These are phyloP conservation scores for Malus hybrid DNA, from an alignment of 331 rosid species.

Conservation along the genomic window DNA sequence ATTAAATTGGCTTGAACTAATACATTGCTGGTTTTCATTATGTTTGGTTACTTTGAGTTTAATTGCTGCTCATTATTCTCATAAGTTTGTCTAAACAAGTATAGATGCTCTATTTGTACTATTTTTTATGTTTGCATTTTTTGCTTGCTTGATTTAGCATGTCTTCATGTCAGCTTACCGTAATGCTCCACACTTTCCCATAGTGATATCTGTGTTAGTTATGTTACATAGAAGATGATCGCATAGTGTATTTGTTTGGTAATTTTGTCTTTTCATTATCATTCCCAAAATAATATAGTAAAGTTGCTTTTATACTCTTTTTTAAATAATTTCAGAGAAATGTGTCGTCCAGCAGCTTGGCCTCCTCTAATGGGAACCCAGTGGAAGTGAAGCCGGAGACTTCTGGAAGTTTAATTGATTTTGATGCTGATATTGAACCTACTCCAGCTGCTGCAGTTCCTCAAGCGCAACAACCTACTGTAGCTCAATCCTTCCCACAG, in stretches of 20 bases:
- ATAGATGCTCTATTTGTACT: background rate
- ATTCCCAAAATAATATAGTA: background rate
- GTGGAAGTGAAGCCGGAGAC: conserved; percentile 69
- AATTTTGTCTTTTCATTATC: background rate
- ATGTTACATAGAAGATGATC: background rate
- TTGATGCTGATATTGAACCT: conserved; percentile 71
- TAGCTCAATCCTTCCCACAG: conserved; percentile 43
- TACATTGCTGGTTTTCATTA: background rate
- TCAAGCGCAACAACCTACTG: conserved; percentile 51
- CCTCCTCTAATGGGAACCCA: conserved; percentile 48
- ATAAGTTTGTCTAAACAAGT: background rate
- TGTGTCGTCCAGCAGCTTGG: conserved; percentile 73
- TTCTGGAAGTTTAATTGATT: conserved; percentile 78
- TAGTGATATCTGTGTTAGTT: background rate
- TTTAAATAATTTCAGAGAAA: conserved; percentile 55
- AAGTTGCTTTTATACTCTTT: conserved; percentile 1
- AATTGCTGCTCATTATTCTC: background rate
- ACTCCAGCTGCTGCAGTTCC: conserved; percentile 48
- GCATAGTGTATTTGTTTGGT: background rate
- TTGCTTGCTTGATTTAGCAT: too few relatives aligned
- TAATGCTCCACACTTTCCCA: background rate
- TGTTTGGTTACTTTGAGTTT: background rate
- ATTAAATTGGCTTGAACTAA: background rate
- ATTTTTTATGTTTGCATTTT: too few relatives aligned
- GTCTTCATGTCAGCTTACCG: background rate